Evolutionary conservation across 2,329 filamentous ascomycete species (phyloP), one percentile per base, ranked within the genome.

Genomic region (Chalaropsis ovoidea): DNA sequence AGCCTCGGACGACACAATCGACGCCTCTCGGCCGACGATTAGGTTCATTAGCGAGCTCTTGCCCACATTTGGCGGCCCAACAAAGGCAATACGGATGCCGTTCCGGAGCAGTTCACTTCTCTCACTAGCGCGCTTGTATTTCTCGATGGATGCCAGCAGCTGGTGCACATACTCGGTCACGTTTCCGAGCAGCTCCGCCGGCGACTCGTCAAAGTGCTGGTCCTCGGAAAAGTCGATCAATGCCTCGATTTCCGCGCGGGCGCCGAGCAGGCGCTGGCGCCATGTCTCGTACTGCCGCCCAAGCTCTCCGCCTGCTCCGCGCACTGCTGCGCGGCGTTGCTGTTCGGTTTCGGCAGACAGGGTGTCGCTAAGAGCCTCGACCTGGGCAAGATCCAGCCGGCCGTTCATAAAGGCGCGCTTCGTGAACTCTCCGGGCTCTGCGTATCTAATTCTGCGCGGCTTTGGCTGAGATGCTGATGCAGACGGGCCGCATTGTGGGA

Each of bases 151-250:
- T 39, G 74, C 72, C 65, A 85, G 77, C 65, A 97, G 82, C 0
- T 72, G 74, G 0, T 74, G 72, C 1, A 95, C 82, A 71, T 91
- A 85, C 0, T 69, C 70, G 1, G 84, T 81, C 39, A 96, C 89
- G 61, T 86, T 90, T 0, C 72, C 74, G 56, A 95, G 80, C 24
- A 97, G 79, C 65, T 88, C 82, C 0, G 80, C 77, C 0, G 90
- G 88, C 2, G 89, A 87, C 75, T 96, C 91, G 70, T 97, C 92
- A 72, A 99, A 95, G 76, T 97, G 89, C 75, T 99, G 93, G 72
- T 97, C 94, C 74, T 99, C 94, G 0, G 90, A 88, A 73, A 99
- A 99, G 75, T 99, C 94, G 68, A 99, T 97, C 70, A 99, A 77
- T 0, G 94, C 94, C 75, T 99, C 94, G 47, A 99, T 81, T 76